Evolutionary conservation across 192 early-diverging fungal species (phyloP), one percentile per base, ranked within the genome.

Genomic region (Podila epicladia): DNA sequence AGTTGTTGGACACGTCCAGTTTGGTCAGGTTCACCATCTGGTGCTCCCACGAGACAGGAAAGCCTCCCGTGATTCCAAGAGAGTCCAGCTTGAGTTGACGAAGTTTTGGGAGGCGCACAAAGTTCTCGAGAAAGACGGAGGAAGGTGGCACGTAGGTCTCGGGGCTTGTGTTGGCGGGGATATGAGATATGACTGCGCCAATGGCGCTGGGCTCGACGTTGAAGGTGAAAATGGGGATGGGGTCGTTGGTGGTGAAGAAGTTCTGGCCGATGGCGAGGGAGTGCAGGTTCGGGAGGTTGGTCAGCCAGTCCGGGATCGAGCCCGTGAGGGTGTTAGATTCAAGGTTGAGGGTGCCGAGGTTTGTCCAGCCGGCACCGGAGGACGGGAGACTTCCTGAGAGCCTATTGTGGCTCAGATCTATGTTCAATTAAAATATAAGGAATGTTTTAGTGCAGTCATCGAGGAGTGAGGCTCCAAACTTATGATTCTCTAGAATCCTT

Each of bases 1-100:
- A 72, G 29, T 79, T 79, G 41, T 79, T 79, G 20, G 76, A 79
- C 5, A 79, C 17, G 63, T 79, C 76, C 11, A 79, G 60, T 32
- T 79, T 79, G 19, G 76, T 79, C 33, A 79, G 26, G 22, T 79
- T 79, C 29, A 64, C 31, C 76, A 79, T 79, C 70, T 33, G 53
- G 33, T 37, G 59, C n/a, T 79, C 64, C 76, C 76, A 79, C 22
- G 76, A 79, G 2, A 41, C 28, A 0, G 76, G 76, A 24, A 79
- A 67, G 8, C 70, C 55, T 0, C 76, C 76, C 32, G 70, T 57
- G 29, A 79, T 60, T 3, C 65, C 65, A 37, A 79, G 38, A 0
- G 76, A 79, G 51, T 79, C 76, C 20, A 79, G 29, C 29, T 79
- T 79, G 17, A 79, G 61, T 32, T 72, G 76, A 41, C 41, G 71